Base-by-base conservation (phyloP, 106 monocot genomes). In the Dendrobium catenatum region DNA sequence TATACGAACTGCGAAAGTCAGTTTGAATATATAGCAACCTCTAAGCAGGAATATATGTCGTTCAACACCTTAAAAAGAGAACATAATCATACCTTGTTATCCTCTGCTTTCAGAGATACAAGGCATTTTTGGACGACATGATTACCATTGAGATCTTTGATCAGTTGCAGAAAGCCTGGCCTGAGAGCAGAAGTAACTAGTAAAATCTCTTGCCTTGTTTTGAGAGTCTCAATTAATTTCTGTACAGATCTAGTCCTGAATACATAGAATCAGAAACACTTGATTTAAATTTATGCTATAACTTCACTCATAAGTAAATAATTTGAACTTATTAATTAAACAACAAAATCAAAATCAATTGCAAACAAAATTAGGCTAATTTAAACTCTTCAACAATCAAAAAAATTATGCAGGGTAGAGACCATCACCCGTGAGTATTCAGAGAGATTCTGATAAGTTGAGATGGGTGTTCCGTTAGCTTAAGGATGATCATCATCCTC, bases 361-460 rank as follows among this genome's bases (percentile, higher is more conserved):
- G 42, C 33, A 11, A 37, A 5, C 37, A 42, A 10, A 26, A 44
- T 17, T 10, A 13, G 13, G 13, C 13, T 43, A 79, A 42, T 17
- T 37, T 72, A 29, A 72, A 40, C 4, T 40, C 5, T 75, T 42
- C 42, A 70, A 5, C 11, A 29, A 31, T 33, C 29, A 37, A 9
- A 37, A 70, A 27, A 31, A 70, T 4, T 4, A 20, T 27, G 42
- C 17, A 55, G 41, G 48, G 15, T 9, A 7, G 46, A 37, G 26
- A 46, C 10, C 61, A 78, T 33, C 84, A 89, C 92, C 92, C 92
- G 84, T 92, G 87, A 22, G 58, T 80, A 82, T 87, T 87, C 3
- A 84, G 29, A 10, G 85, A 87, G 7, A 92, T 85, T 41, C 78
- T 55, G 20, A 89, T 73, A 64, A 92, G 81, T 0, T 87, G 81